Percentiles rank a stretch among this genome's conserved stretches.
Evolutionary conservation across 495 filamentous ascomycete genomes (phyloP).

Genomic region (Tirmania nivea): DNA sequence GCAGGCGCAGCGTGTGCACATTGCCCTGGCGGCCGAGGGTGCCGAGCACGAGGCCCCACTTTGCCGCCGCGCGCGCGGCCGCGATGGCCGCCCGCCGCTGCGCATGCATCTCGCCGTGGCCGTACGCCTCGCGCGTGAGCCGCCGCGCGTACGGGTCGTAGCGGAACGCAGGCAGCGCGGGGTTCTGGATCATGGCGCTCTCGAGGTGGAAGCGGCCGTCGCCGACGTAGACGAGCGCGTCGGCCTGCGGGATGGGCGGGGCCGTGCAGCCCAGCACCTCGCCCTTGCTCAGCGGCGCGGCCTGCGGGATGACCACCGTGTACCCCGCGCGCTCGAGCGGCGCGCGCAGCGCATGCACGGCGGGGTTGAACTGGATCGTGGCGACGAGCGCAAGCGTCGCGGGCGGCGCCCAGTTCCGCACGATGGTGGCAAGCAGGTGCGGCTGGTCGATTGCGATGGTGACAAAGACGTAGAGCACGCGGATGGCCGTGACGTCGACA

Average conservation of each 20-base stretch:
- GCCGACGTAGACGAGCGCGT: slow-evolving; percentile 77
- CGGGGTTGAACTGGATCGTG: slow-evolving; percentile 97
- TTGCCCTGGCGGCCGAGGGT: slow-evolving; percentile 88
- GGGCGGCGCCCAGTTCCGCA: slow-evolving; percentile 62
- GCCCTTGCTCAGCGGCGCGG: slow-evolving; percentile 73
- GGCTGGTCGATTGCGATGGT: slow-evolving; percentile 84
- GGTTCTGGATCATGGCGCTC: slow-evolving; percentile 97
- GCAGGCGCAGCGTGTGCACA: slow-evolving; percentile 68
- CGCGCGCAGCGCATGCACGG: slow-evolving; percentile 60
- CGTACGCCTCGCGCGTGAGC: slow-evolving; percentile 73
- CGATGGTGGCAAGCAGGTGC: slow-evolving; percentile 70
- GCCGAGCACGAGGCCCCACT: slow-evolving; percentile 89
- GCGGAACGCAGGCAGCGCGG: slow-evolving; percentile 66
- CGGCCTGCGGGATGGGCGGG: slow-evolving; percentile 44
- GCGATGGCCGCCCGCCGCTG: slow-evolving; percentile 57
- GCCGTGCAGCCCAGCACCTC: slow-evolving; percentile 95
- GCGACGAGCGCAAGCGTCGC: slow-evolving; percentile 84
- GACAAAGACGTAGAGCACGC: slow-evolving; percentile 93
- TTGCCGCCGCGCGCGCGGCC: slow-evolving; percentile 53
- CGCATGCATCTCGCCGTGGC: slow-evolving; percentile 69
- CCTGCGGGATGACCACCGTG: slow-evolving; percentile 69
- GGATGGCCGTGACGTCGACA: slow-evolving; percentile 83
- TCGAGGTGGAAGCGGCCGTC: slow-evolving; percentile 96
- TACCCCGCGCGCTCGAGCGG: slow-evolving; percentile 63
- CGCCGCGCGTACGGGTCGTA: slow-evolving; percentile 93